phyloP scores from a whole-genome alignment of 768 basidiomycete genomes.

The Calocybe indica region DNA sequence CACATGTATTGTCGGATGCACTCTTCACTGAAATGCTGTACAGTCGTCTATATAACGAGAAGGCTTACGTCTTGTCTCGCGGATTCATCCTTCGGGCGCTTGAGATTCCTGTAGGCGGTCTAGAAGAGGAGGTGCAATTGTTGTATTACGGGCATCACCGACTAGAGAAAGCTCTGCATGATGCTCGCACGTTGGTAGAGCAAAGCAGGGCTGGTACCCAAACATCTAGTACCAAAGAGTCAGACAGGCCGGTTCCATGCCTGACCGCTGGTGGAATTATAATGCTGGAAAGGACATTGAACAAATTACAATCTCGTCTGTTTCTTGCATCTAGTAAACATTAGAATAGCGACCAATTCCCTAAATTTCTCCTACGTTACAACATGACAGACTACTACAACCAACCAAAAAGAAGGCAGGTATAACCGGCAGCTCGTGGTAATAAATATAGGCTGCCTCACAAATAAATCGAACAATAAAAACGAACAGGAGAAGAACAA shows the following conservation, averaged over 20 bases:
- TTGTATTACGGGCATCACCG: conserved; percentile 62
- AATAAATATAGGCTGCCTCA: no score
- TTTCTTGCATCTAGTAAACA: no score
- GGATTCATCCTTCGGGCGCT: conserved; percentile 89
- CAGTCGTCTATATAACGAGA: conserved; percentile 90
- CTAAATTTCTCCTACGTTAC: no score
- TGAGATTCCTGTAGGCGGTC: conserved; percentile 65
- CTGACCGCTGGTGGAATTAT: conserved; percentile 77
- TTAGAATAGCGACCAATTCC: no score
- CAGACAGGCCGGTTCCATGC: conserved; percentile 59
- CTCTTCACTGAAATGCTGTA: not conserved
- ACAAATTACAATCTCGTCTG: conserved; percentile 41
- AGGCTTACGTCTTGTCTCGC: conserved; percentile 85
- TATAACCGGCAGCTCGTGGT: no score
- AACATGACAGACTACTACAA: no score
- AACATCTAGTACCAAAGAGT: conserved; percentile 23
- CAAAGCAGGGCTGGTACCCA: conserved; percentile 45
- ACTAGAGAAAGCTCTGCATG: conserved; percentile 62
- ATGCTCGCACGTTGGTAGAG: conserved; percentile 58
- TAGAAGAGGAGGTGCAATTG: conserved; percentile 69
- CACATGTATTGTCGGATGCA: no score
- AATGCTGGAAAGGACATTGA: conserved; percentile 68
- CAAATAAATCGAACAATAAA: no score
- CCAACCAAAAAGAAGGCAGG: no score
- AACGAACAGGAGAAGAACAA: no score